These are phyloP conservation scores for Bacidia gigantensis DNA, from an alignment of 495 filamentous ascomycete genomes.

Conservation along the genomic window DNA sequence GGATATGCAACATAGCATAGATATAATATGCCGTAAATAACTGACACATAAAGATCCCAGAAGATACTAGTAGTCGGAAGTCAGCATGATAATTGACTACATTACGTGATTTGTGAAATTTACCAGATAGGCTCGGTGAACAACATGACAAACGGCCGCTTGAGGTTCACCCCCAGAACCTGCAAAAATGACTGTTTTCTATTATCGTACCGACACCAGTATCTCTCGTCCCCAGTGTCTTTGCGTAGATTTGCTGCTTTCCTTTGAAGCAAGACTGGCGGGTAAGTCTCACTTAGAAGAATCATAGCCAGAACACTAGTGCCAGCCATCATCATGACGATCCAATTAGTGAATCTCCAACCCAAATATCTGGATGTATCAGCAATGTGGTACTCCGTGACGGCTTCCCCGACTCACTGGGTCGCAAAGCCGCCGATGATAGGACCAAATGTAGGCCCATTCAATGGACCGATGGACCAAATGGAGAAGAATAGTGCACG, in stretches of 20 bases:
- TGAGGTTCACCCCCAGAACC: conserved; percentile 55
- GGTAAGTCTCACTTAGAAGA: conserved; percentile 61
- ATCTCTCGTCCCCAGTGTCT: conserved; percentile 59
- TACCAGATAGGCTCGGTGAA: conserved; percentile 75
- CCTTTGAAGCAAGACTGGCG: conserved; percentile 53
- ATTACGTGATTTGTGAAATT: no score
- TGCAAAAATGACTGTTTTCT: conserved; percentile 39
- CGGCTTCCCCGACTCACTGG: conserved; percentile 11
- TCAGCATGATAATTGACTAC: no score
- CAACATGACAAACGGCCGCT: conserved; percentile 62
- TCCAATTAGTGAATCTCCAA: conserved; percentile 83
- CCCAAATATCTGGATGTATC: conserved; percentile 47
- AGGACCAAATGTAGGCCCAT: conserved; percentile 41
- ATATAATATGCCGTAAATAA: conserved; percentile 61
- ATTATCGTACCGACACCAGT: conserved; percentile 61
- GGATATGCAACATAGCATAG: conserved; percentile 76
- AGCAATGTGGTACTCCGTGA: background rate
- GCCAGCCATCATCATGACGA: conserved; percentile 56
- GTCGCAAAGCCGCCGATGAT: conserved; percentile 63
- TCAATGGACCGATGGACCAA: conserved; percentile 68
- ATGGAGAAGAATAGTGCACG: conserved; percentile 60
- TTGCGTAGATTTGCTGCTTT: conserved; percentile 58
- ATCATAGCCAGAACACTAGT: conserved; percentile 38
- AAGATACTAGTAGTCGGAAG: conserved; percentile 38
- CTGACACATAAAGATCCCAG: conserved; percentile 60